These are phyloP conservation scores for Candida easanensis DNA, from an alignment of 805 yeast genomes.

Conservation along the genomic window DNA sequence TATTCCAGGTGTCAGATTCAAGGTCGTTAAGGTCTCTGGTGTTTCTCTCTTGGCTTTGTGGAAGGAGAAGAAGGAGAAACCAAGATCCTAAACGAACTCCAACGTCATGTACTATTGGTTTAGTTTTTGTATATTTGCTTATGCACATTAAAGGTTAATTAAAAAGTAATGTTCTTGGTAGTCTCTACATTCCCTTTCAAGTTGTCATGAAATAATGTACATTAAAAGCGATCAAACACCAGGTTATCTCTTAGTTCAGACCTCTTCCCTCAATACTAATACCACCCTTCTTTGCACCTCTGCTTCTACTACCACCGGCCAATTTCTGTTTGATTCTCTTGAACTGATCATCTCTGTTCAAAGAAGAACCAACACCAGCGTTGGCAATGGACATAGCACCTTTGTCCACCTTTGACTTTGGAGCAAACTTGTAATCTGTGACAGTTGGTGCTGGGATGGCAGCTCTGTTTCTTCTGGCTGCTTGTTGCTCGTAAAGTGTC, in stretches of 20 bases:
- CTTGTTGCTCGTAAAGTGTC: conserved; percentile 82
- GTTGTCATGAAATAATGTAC: too few relatives aligned
- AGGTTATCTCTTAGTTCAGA: background rate
- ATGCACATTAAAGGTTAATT: conserved; percentile 27
- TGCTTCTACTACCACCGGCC: conserved; percentile 23
- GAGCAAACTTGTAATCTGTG: conserved; percentile 87
- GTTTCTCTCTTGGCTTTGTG: conserved; percentile 98
- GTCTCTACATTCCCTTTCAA: background rate
- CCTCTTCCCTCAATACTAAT: conserved; percentile 61
- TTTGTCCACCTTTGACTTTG: conserved; percentile 58
- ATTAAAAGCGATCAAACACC: background rate
- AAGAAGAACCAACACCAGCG: conserved; percentile 49
- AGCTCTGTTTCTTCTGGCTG: conserved; percentile 89
- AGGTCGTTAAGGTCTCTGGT: conserved; percentile 99
- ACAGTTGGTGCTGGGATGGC: conserved; percentile 93
- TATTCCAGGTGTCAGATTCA: conserved; percentile 99
- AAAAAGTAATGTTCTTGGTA: conserved; percentile 5
- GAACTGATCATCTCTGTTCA: conserved; percentile 73
- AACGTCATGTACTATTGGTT: conserved; percentile 15
- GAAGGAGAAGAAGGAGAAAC: conserved; percentile 99
- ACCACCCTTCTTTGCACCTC: conserved; percentile 53
- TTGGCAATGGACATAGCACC: conserved; percentile 34
- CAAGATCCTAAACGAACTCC: conserved; percentile 77
- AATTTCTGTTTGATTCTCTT: conserved; percentile 60
- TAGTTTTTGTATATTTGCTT: conserved; percentile 25